Percentiles rank a stretch among this genome's conserved stretches.
These are phyloP conservation scores for Tubosaeta sp. DNA, from an alignment of 768 basidiomycete genomes.

Conservation along the genomic window DNA sequence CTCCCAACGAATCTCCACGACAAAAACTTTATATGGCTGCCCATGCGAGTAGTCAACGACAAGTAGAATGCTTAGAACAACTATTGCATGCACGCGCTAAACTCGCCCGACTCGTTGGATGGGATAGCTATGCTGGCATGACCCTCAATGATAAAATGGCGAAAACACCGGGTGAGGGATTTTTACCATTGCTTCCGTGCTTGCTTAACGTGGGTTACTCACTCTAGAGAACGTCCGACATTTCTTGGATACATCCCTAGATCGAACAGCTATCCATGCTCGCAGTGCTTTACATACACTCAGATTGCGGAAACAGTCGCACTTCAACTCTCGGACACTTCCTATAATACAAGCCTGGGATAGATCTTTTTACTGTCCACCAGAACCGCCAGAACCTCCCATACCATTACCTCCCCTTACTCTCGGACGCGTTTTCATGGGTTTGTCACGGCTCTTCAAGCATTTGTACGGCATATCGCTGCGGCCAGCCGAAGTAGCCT, in stretches of 20 bases:
- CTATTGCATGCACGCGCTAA: slow-evolving; percentile 76
- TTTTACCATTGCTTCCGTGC: not conserved
- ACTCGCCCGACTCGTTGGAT: slow-evolving; percentile 80
- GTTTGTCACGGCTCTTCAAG: slow-evolving; percentile 83
- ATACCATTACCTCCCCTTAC: slow-evolving; percentile 72
- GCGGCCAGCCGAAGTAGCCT: slow-evolving; percentile 59
- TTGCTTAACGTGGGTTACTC: not conserved
- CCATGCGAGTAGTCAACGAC: slow-evolving; percentile 68
- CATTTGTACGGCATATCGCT: slow-evolving; percentile 84
- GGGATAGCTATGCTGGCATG: slow-evolving; percentile 83
- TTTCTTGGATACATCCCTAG: slow-evolving; percentile 78
- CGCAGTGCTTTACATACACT: slow-evolving; percentile 64
- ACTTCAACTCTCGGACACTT: slow-evolving; percentile 52
- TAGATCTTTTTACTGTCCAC: slow-evolving; percentile 87
- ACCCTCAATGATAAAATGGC: slow-evolving; percentile 96
- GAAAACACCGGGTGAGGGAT: slow-evolving; percentile 71
- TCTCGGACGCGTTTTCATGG: slow-evolving; percentile 88
- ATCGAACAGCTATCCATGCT: slow-evolving; percentile 78
- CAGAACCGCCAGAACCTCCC: slow-evolving; percentile 71
- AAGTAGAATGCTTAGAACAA: slow-evolving; percentile 72
- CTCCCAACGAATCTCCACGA: slow-evolving; percentile 79
- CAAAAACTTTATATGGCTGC: slow-evolving; percentile 78
- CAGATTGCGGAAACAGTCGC: slow-evolving; percentile 68
- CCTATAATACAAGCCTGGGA: slow-evolving; percentile 93
- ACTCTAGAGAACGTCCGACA: slow-evolving; percentile 73